Evolutionary conservation across 2,329 filamentous ascomycete genomes (phyloP), one percentile per base, ranked within the genome.

Genomic region (Pestalotiopsis sp.): DNA sequence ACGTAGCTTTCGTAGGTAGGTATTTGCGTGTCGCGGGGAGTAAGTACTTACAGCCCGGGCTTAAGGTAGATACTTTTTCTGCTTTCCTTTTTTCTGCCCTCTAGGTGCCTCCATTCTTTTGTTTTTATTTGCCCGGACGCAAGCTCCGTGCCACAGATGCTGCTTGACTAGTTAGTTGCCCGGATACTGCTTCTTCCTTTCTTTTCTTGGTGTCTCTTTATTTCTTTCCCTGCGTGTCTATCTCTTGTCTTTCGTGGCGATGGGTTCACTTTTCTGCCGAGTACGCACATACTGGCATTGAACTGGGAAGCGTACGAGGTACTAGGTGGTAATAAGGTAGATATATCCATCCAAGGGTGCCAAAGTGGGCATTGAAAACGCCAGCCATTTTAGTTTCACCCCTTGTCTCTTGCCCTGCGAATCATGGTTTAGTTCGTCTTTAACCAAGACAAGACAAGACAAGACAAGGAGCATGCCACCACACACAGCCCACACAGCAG

Each of bases 391-490:
- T 66, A 57, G 39, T 57, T 45, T 66, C 63, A 57, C 49, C 25
- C 49, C 49, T 23, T 20, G 27, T 64, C 39, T 64, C 38, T 63
- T 49, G 38, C 38, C 38, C 61, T 27, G 27, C 27, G 36, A 23
- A n/a, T 52, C 38, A 58, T 39, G 59, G 59, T 62, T 62, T 31
- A 62, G 59, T 27, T 62, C 27, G 59, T 62, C 31, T 39, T 36
- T 59, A 52, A 52, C 45, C 45, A 52, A 59, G 57, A 59, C 57
- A 59, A 59, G 57, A 31, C 49, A 52, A 41, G 36, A 38, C 49
- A 52, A 41, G 36, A 38, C 64, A 59, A 31, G 64, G 64, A 60
- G 56, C 52, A 45, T 66, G 56, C 64, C 64, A 57, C 64, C 13
- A 27, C 27, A 20, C 36, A 36, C 59, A 27, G 31, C n/a, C 27